Evolutionary conservation across 495 filamentous ascomycete species (phyloP).

Genomic region (Hypoxylon rickii): DNA sequence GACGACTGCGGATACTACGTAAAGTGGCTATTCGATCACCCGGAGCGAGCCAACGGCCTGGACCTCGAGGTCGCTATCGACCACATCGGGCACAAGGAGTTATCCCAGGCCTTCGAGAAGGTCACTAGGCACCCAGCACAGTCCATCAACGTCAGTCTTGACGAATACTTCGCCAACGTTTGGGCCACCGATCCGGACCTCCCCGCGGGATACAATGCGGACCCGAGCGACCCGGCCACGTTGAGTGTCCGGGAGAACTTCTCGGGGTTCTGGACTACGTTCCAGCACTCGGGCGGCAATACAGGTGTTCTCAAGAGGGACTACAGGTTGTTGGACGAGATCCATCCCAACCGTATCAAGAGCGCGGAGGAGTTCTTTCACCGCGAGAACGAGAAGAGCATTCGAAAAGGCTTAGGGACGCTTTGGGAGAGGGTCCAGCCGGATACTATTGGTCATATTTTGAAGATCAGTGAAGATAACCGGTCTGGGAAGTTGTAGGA

Average conservation of each 20-base stretch:
- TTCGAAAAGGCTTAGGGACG: constrained; percentile 30
- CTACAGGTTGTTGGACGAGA: constrained; percentile 57
- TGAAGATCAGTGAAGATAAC: constrained; percentile 44
- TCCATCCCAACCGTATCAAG: constrained; percentile 54
- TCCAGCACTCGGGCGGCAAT: constrained; percentile 46
- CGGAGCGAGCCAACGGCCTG: constrained; percentile 51
- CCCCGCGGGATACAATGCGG: constrained; percentile 46
- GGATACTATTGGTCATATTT: constrained; percentile 32
- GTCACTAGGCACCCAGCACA: constrained; percentile 57
- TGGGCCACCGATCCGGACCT: constrained; percentile 22
- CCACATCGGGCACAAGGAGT: constrained; percentile 50
- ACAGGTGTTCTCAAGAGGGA: constrained; percentile 50
- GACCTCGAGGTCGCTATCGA: constrained; percentile 57
- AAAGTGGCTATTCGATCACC: constrained; percentile 61
- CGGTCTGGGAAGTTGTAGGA: constrained; percentile 38
- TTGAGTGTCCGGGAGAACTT: constrained; percentile 59
- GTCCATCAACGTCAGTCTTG: constrained; percentile 47
- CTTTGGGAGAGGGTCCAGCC: constrained; percentile 45
- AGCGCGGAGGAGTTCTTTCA: constrained; percentile 56
- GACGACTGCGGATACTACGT: constrained; percentile 60
- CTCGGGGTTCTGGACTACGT: constrained; percentile 57
- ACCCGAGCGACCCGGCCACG: constrained; percentile 45
- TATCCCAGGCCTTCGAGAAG: constrained; percentile 55
- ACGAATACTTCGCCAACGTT: constrained; percentile 46
- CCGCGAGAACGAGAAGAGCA: constrained; percentile 46